Percentiles rank a stretch among this genome's conserved stretches.
These are phyloP conservation scores for Coemansia sp. DNA, from an alignment of 192 early-diverging fungal species.

Conservation along the genomic window DNA sequence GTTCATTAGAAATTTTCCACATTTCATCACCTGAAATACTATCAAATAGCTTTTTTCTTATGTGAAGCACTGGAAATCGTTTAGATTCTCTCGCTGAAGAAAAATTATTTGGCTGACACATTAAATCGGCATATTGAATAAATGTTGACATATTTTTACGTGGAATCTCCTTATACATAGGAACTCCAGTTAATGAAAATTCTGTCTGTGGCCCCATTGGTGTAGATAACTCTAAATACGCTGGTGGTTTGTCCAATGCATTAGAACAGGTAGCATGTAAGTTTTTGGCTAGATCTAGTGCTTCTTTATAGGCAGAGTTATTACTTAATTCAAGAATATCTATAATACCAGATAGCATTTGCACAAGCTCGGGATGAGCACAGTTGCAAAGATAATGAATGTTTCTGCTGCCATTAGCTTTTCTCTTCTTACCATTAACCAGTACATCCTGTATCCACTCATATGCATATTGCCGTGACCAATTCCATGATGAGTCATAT, in stretches of 20 bases:
- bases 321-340: slow-evolving; percentile 59
- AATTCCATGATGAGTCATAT: slow-evolving; percentile 98
- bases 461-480: slow-evolving; percentile 60
- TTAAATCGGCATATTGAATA: no score
- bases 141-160: slow-evolving; percentile 69
- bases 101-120: no score
- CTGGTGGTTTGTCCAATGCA: slow-evolving; percentile 64
- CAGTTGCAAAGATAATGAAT: slow-evolving; percentile 71
- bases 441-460: slow-evolving; percentile 69
- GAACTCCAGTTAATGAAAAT: slow-evolving; percentile 67
- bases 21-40: no score
- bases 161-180: slow-evolving; percentile 76
- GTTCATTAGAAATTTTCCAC: no score
- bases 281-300: slow-evolving; percentile 53
- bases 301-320: slow-evolving; percentile 60
- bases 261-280: slow-evolving; percentile 76
- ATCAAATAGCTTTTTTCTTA: no score
- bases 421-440: slow-evolving; percentile 36
- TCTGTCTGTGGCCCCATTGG: slow-evolving; percentile 74
- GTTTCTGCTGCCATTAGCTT: slow-evolving; percentile 33
- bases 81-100: no score
- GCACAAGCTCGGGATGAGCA: slow-evolving; percentile 64
- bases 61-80: no score
- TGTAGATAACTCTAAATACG: slow-evolving; percentile 79
- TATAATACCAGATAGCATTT: slow-evolving; percentile 77